These are phyloP conservation scores for Heliocybe sulcata DNA, from an alignment of 1,284 basidiomycete genomes.

Conservation along the genomic window DNA sequence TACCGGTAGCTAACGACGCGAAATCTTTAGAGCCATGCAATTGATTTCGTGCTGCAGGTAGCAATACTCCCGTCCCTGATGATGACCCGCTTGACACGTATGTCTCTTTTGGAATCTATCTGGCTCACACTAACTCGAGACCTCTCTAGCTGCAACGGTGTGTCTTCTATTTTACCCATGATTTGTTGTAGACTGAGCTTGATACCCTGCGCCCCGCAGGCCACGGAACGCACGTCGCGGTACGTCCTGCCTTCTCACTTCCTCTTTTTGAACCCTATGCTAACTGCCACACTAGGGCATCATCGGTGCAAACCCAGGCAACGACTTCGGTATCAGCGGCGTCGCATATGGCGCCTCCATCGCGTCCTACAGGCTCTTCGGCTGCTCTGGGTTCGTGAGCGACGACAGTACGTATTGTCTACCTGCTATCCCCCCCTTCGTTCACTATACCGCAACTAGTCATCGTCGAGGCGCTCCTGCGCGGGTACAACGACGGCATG, in stretches of 20 bases:
- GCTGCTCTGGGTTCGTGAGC: conserved; percentile 33
- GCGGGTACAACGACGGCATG: conserved; percentile 37
- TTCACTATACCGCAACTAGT: conserved; percentile 21
- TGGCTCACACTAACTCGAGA: conserved; percentile 12
- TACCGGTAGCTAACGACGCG: conserved; percentile 11
- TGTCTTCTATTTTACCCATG: conserved; percentile 5
- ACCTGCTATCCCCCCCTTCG: not conserved
- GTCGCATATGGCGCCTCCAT: conserved; percentile 41
- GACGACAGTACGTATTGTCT: conserved; percentile 33
- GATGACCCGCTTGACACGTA: conserved; percentile 37
- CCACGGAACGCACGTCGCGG: conserved; percentile 56
- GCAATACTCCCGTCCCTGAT: conserved; percentile 38
- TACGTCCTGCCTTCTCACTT: not conserved
- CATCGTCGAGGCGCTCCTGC: conserved; percentile 40
- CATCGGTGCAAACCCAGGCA: conserved; percentile 50
- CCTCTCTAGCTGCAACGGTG: conserved; percentile 21
- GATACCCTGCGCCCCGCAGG: conserved; percentile 16
- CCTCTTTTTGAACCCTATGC: not conserved
- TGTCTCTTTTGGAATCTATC: not conserved
- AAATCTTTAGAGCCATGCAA: conserved; percentile 9
- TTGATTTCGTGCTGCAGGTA: conserved; percentile 17
- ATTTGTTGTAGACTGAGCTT: conserved; percentile 10
- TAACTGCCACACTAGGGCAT: conserved; percentile 46
- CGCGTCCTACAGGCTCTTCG: conserved; percentile 40
- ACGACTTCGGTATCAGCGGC: conserved; percentile 48